Percentiles rank a stretch among this genome's conserved stretches.
phyloP scores from a whole-genome alignment of 2,329 filamentous ascomycete genomes.

The Fusarium keratoplasticum region DNA sequence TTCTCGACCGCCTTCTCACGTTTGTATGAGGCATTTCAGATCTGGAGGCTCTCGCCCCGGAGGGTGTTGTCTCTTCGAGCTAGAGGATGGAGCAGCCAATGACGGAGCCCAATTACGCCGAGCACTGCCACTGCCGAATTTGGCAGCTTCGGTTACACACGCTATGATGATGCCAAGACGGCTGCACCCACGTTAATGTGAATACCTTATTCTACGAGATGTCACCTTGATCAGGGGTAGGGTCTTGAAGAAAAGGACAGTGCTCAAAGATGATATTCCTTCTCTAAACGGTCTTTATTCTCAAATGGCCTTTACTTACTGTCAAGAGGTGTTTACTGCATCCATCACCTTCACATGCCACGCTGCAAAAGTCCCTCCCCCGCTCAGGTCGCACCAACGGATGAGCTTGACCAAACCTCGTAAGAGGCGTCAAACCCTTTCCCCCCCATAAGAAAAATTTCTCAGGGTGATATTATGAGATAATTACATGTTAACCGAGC shows the following conservation, averaged over 20 bases:
- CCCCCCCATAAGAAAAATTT: constrained; percentile 1
- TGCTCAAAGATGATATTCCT: not conserved
- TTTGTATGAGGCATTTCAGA: not conserved
- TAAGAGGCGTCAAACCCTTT: constrained; percentile 22
- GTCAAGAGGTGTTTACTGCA: too few species aligned
- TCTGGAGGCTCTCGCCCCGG: not conserved
- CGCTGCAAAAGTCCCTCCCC: constrained; percentile 26
- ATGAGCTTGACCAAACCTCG: constrained; percentile 18
- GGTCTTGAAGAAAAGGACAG: not conserved
- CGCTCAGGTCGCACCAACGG: constrained; percentile 11
- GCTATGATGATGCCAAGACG: constrained; percentile 37
- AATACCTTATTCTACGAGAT: constrained; percentile 16
- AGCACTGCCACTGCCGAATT: constrained; percentile 34
- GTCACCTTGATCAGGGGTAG: constrained; percentile 7
- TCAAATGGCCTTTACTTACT: too few species aligned
- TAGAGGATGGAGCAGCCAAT: not conserved
- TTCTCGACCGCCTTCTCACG: not conserved
- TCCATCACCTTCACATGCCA: not conserved
- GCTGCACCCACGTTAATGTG: constrained; percentile 34
- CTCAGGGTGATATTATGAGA: constrained; percentile 27
- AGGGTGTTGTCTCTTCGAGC: not conserved
- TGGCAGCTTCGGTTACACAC: constrained; percentile 23
- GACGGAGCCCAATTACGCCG: not conserved
- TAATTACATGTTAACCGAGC: constrained; percentile 14
- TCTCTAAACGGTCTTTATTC: not conserved